A percentile compares a stretch with the other conserved stretches of the same genome.
These are phyloP conservation scores for Yarrowia bubula DNA, from an alignment of 805 yeast species.

Conservation along the genomic window DNA sequence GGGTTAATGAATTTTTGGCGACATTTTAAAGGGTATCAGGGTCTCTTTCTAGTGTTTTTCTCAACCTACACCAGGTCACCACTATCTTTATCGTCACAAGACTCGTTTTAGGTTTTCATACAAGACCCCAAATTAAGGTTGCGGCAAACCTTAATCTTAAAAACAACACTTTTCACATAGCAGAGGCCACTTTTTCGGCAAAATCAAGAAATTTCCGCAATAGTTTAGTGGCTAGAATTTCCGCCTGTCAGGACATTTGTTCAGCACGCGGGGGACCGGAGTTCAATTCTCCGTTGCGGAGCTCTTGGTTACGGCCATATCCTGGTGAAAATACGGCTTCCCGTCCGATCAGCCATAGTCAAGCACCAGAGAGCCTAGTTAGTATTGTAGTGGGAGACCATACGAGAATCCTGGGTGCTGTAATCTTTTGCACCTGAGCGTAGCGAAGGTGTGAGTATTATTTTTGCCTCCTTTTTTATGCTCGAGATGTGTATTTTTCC, in stretches of 20 bases:
- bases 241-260: slow-evolving; percentile 40
- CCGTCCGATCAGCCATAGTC: slow-evolving; percentile 27
- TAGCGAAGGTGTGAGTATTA: neutral
- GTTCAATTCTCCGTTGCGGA: slow-evolving; percentile 26
- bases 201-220: slow-evolving; percentile 27
- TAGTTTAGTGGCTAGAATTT: slow-evolving; percentile 44
- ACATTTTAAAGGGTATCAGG: neutral
- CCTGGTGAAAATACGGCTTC: slow-evolving; percentile 26
- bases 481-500: neutral
- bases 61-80: neutral
- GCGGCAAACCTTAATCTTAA: neutral
- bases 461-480: neutral
- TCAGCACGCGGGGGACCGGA: slow-evolving; percentile 27
- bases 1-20: neutral
- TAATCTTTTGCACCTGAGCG: neutral
- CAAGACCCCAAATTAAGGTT: neutral
- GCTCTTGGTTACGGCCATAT: slow-evolving; percentile 21
- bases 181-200: neutral
- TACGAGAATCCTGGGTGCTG: slow-evolving; percentile 26
- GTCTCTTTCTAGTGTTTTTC: neutral
- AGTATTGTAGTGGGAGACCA: slow-evolving; percentile 26
- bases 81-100: neutral
- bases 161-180: neutral
- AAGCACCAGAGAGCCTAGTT: slow-evolving; percentile 26
- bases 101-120: neutral